Evolutionary conservation across 2,329 filamentous ascomycete species (phyloP).

Genomic region (Colletotrichum scovillei): DNA sequence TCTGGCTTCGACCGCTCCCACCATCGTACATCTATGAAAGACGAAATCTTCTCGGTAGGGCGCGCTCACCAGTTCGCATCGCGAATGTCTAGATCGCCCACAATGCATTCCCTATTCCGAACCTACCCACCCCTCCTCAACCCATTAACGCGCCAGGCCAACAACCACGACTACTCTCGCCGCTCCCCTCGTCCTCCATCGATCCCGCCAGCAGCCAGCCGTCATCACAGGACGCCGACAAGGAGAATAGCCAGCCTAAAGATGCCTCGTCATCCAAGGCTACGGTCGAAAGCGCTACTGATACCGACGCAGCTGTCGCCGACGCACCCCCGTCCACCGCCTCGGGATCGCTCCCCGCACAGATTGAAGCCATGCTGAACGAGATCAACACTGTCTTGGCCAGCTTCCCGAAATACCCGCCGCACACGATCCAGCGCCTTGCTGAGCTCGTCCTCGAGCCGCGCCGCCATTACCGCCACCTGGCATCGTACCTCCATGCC

Average conservation of each 20-base stretch:
- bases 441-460: conserved; percentile 86
- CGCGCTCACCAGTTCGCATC: conserved; percentile 22
- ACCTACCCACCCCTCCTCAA: conserved; percentile 58
- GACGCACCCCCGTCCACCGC: conserved; percentile 42
- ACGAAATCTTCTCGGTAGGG: conserved; percentile 33
- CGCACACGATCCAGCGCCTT: conserved; percentile 92
- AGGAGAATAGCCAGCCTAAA: conserved; percentile 71
- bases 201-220: conserved; percentile 44
- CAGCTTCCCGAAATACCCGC: conserved; percentile 80
- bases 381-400: conserved; percentile 72
- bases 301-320: conserved; percentile 46
- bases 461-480: conserved; percentile 80
- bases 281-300: conserved; percentile 44
- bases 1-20: background rate
- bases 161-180: conserved; percentile 55
- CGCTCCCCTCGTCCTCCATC: conserved; percentile 57
- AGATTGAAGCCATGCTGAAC: conserved; percentile 70
- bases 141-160: conserved; percentile 51
- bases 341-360: conserved; percentile 68
- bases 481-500: conserved; percentile 89
- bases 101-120: conserved; percentile 80
- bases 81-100: conserved; percentile 71
- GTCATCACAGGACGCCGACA: conserved; percentile 70
- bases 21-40: conserved; percentile 52
- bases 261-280: conserved; percentile 44